Conservation (phyloP, 139 green algal genomes). For the Auxenochlorella pyrenoidosa region DNA sequence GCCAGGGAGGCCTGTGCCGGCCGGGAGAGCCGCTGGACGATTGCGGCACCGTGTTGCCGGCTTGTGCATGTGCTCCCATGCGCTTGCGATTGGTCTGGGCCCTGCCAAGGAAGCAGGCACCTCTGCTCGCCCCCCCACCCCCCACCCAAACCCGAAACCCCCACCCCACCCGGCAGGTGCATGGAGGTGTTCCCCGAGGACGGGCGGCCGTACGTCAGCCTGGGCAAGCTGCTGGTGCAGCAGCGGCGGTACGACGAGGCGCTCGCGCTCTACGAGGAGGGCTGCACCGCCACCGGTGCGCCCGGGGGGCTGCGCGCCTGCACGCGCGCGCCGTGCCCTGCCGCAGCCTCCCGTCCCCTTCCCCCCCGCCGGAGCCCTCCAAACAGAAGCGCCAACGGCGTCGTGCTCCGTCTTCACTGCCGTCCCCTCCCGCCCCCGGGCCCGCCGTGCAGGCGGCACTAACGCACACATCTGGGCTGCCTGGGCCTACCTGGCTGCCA, state of each 20-base stretch:
- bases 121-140: too few species aligned
- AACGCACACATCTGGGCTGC: conserved; percentile 95
- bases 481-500: conserved; percentile 90
- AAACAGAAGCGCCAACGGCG: not conserved
- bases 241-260: conserved; percentile 84
- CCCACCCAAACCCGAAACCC: not conserved
- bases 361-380: too few species aligned
- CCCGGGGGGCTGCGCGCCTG: not conserved
- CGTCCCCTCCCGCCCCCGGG: too few species aligned
- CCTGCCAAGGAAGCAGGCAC: too few species aligned
- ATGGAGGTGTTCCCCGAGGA: conserved; percentile 82
- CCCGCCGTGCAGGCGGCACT: conserved; percentile 53
- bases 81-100: too few species aligned
- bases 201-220: conserved; percentile 88
- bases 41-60: too few species aligned
- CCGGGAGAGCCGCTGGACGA: too few species aligned
- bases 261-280: conserved; percentile 88
- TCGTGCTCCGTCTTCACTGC: too few species aligned
- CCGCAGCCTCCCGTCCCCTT: too few species aligned
- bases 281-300: conserved; percentile 78
- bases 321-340: not conserved
- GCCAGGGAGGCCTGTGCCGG: too few species aligned
- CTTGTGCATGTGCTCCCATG: too few species aligned
- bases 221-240: conserved; percentile 86
- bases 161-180: conserved; percentile 37